Base-by-base conservation (phyloP, 2,329 filamentous ascomycete species). In the Fusarium napiforme region DNA sequence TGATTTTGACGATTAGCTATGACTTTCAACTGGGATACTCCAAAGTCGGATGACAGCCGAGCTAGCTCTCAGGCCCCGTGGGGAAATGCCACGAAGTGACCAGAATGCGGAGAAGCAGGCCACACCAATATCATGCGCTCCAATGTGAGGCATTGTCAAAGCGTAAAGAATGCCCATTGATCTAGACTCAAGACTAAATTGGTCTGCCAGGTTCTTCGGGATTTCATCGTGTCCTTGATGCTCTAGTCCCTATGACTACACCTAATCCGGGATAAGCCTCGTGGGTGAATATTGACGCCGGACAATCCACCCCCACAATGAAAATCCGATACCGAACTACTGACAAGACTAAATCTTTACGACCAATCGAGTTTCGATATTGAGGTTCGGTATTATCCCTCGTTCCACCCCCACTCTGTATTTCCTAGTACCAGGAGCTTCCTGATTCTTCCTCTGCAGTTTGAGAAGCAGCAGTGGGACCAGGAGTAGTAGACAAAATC, bases 231-330 rank as follows among this genome's bases (percentile, higher is more conserved):
- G 9, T 16, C 12, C 9, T 12, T 49, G 21, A n/a, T 30, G 30
- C 30, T n/a, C 5, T 30, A 49, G 21, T 2, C 14, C 15, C 7
- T n/a, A 7, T n/a, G 2, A 15, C 46, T 49, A 49, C 46, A 12
- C 28, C 46, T 6, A n/a, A 49, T 49, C 21, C 15, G 46, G 28
- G 28, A n/a, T 3, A 49, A 30, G 46, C 15, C 4, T 49, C 15
- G 28, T 30, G 1, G 7, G 9, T 47, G 3, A 11, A 11, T 4
- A 30, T n/a, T 4, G 0, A 11, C 6, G 5, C 12, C 46, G 46
- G 28, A n/a, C 4, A n/a, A 16, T 49, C 28, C 28, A 30, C 46
- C 46, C 28, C 46, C 46, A 49, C 28, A 49, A 30, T 30, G 46
- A 18, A 49, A 49, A 18, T 1, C 46, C 46, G 46, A 49, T 6